Conservation (phyloP, 163 green algal species). For the Scenedesmus sp. region DNA sequence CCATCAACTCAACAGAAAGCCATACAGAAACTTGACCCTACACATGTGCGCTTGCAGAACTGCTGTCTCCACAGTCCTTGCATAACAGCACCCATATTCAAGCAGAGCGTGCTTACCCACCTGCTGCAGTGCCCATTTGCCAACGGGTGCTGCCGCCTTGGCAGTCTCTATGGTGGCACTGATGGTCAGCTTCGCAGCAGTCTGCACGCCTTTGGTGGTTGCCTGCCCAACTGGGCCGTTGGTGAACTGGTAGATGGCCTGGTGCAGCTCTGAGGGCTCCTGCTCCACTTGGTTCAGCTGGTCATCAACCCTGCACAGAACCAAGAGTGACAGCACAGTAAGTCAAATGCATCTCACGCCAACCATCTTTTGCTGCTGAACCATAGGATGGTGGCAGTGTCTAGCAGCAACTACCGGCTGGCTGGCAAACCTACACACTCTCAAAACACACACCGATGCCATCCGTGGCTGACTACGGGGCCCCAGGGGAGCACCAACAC, state of each 20-base stretch:
- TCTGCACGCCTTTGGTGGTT: slow-evolving; percentile 47
- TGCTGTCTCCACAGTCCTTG: neutral
- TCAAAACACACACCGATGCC: neutral
- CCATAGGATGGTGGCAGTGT: neutral
- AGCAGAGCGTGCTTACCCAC: neutral
- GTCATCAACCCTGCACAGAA: slow-evolving; percentile 44
- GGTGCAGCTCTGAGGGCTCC: slow-evolving; percentile 44
- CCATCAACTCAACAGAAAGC: too few relatives aligned
- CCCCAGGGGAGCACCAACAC: neutral
- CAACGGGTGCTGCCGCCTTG: slow-evolving; percentile 55
- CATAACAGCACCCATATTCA: neutral
- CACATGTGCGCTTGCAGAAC: neutral
- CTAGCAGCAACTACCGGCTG: neutral
- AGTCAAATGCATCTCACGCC: neutral
- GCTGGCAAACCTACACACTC: neutral
- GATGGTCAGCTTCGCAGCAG: slow-evolving; percentile 56
- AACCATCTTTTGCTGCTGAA: neutral
- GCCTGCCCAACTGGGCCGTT: slow-evolving; percentile 52
- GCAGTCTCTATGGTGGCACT: slow-evolving; percentile 44
- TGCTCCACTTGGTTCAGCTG: slow-evolving; percentile 55
- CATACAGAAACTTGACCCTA: too few relatives aligned
- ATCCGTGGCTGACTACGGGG: neutral
- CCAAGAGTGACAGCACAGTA: neutral
- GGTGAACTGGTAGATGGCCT: slow-evolving; percentile 49
- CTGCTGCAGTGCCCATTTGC: slow-evolving; percentile 49